A percentile compares a stretch with the other conserved stretches of the same genome.
Evolutionary conservation across 1,284 basidiomycete species (phyloP).

Genomic region (Serendipita sp.): DNA sequence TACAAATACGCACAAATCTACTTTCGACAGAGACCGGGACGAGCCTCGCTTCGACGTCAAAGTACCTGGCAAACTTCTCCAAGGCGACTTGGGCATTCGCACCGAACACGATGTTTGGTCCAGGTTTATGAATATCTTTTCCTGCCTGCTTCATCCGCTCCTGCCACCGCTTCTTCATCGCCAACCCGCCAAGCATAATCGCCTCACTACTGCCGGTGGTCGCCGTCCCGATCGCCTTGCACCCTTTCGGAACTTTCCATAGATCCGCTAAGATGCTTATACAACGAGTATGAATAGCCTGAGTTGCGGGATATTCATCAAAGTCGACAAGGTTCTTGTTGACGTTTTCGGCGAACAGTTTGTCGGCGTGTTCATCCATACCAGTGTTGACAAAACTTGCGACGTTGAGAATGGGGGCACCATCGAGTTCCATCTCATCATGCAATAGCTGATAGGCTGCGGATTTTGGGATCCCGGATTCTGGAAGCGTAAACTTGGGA

Average conservation of each 20-base stretch:
- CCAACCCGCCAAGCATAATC: slow-evolving; percentile 84
- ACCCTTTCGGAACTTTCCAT: slow-evolving; percentile 73
- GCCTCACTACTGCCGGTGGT: slow-evolving; percentile 91
- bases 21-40: slow-evolving; percentile 66
- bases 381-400: slow-evolving; percentile 56
- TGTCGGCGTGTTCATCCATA: slow-evolving; percentile 47
- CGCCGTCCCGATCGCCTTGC: slow-evolving; percentile 75
- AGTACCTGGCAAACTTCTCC: slow-evolving; percentile 88
- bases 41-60: slow-evolving; percentile 74
- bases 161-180: slow-evolving; percentile 93
- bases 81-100: slow-evolving; percentile 76
- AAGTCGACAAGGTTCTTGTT: slow-evolving; percentile 83
- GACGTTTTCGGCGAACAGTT: slow-evolving; percentile 71
- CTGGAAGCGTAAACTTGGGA: slow-evolving; percentile 27
- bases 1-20: slow-evolving; percentile 28
- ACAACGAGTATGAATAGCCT: slow-evolving; percentile 68
- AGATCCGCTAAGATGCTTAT: slow-evolving; percentile 80
- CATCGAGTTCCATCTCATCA: slow-evolving; percentile 73
- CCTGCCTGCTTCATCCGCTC: slow-evolving; percentile 45
- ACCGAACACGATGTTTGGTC: slow-evolving; percentile 29
- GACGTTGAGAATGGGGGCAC: slow-evolving; percentile 65
- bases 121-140: slow-evolving; percentile 28
- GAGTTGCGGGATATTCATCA: slow-evolving; percentile 83
- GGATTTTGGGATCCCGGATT: slow-evolving; percentile 21
- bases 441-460: slow-evolving; percentile 70